Evolutionary conservation across 805 yeast genomes (phyloP), one percentile per base, ranked within the genome.

Genomic region (Kodamaea lidongshanica): DNA sequence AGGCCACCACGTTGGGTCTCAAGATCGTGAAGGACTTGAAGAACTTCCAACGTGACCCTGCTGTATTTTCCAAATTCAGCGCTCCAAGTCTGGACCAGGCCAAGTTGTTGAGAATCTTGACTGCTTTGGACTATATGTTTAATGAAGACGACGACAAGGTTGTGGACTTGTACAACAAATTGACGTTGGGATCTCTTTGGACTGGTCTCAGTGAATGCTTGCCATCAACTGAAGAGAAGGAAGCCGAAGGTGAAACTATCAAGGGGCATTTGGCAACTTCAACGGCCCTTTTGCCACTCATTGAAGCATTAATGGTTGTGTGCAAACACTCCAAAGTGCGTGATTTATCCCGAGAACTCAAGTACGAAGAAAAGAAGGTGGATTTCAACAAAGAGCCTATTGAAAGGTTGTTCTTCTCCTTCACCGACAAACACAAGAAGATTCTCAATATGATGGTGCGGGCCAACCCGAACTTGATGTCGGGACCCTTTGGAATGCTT

Each of bases 271-370:
- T 16, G 34, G 26, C 14, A 21, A 20, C 2, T 25, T 87, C 95
- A 0, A 80, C 94, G 1, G 79, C 84, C 1, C 57, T 88, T 14
- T 62, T 89, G 14, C 96, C 97, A 0, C 56, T 87, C 38, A 85
- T 89, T 38, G 98, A 89, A 52, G 78, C 95, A 0, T 64, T 92
- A 34, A 86, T 92, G 94, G 95, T 89, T 28, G 92, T 92, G n/a
- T 87, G 95, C 57, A 88, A 88, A 48, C 94, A 84, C 47, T 74
- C 85, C 42, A 72, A 72, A 38, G 78, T 75, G 23, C 71, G 68
- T 45, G 79, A 72, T 30, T 56, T 68, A 34, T 78, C 65, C 39
- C 60, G 67, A 6, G 57, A 54, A 5, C 54, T 65, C 18, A 78
- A 74, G 45, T 81, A 71, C 48, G 85, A 81, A 42, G 77, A 70